phyloP scores from a whole-genome alignment of 495 filamentous ascomycete genomes.

The Neurospora sp. region DNA sequence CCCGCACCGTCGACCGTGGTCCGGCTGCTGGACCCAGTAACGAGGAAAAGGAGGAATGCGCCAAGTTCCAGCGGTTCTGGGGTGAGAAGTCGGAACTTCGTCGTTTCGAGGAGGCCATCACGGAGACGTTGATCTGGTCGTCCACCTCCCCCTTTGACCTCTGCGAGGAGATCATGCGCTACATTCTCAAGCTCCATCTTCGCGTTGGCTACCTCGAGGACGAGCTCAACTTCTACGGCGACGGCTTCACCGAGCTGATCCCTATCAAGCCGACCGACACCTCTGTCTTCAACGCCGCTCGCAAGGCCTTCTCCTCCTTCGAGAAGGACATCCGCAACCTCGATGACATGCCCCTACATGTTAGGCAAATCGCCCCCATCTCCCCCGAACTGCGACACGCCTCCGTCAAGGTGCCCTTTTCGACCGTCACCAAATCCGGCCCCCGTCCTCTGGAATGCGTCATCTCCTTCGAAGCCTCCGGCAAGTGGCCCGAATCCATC shows the following conservation, averaged over 20 bases:
- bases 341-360: slow-evolving; percentile 67
- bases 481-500: slow-evolving; percentile 86
- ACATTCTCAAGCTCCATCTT: slow-evolving; percentile 56
- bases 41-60: slow-evolving; percentile 61
- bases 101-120: slow-evolving; percentile 62
- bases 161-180: slow-evolving; percentile 66
- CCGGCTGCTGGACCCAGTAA: slow-evolving; percentile 47
- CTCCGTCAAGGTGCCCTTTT: slow-evolving; percentile 43
- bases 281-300: slow-evolving; percentile 41
- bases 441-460: slow-evolving; percentile 47
- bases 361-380: slow-evolving; percentile 65
- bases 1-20: slow-evolving; percentile 72
- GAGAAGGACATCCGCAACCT: slow-evolving; percentile 63
- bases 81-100: slow-evolving; percentile 63
- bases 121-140: slow-evolving; percentile 76
- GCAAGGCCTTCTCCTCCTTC: slow-evolving; percentile 54
- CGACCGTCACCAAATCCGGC: slow-evolving; percentile 27
- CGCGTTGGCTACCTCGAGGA: slow-evolving; percentile 33
- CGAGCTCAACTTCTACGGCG: slow-evolving; percentile 48
- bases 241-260: slow-evolving; percentile 49
- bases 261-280: slow-evolving; percentile 32
- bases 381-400: slow-evolving; percentile 64
- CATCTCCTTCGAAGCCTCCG: slow-evolving; percentile 87
- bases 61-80: slow-evolving; percentile 64
- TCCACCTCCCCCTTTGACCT: slow-evolving; percentile 48